These are phyloP conservation scores for Pleomassaria siparia DNA, from an alignment of 2,329 filamentous ascomycete genomes.

Conservation along the genomic window DNA sequence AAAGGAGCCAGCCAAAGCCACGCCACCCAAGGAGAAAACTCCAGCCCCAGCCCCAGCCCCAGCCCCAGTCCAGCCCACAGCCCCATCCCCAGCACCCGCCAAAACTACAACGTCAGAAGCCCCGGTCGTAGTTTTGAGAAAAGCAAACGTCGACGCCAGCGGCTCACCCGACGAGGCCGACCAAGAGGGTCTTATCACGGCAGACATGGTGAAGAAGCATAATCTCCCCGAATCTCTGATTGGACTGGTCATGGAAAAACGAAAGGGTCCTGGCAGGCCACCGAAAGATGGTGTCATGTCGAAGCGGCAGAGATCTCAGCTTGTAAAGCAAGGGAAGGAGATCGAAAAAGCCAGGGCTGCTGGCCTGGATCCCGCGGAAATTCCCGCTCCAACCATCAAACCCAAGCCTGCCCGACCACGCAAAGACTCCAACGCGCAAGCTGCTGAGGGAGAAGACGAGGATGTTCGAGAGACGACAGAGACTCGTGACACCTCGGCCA, in stretches of 20 bases:
- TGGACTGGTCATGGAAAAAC: slow-evolving; percentile 57
- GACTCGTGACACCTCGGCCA: slow-evolving; percentile 33
- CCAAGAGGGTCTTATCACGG: slow-evolving; percentile 37
- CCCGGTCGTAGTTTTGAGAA: slow-evolving; percentile 25
- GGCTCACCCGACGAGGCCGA: slow-evolving; percentile 34
- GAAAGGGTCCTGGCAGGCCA: slow-evolving; percentile 76
- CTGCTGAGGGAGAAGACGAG: slow-evolving; percentile 39
- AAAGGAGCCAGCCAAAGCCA: slow-evolving; percentile 31
- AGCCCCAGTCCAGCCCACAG: no score
- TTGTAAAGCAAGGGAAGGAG: slow-evolving; percentile 61
- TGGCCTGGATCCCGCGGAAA: slow-evolving; percentile 40
- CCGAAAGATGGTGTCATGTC: slow-evolving; percentile 85
- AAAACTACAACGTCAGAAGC: slow-evolving; percentile 29
- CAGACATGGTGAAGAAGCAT: slow-evolving; percentile 45
- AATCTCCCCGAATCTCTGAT: slow-evolving; percentile 39
- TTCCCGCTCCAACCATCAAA: slow-evolving; percentile 37
- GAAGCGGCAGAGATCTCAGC: slow-evolving; percentile 68
- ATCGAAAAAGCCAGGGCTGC: slow-evolving; percentile 43
- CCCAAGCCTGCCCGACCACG: slow-evolving; percentile 35
- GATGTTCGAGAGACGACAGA: slow-evolving; percentile 40
- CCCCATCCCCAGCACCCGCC: slow-evolving; percentile 12
- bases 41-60: neutral
- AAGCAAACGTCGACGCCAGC: slow-evolving; percentile 17
- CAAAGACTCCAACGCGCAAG: slow-evolving; percentile 40
- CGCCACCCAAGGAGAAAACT: slow-evolving; percentile 26